Evolutionary conservation across 2,329 filamentous ascomycete genomes (phyloP), one percentile per base, ranked within the genome.

Genomic region (Hansfordia pulvinata): DNA sequence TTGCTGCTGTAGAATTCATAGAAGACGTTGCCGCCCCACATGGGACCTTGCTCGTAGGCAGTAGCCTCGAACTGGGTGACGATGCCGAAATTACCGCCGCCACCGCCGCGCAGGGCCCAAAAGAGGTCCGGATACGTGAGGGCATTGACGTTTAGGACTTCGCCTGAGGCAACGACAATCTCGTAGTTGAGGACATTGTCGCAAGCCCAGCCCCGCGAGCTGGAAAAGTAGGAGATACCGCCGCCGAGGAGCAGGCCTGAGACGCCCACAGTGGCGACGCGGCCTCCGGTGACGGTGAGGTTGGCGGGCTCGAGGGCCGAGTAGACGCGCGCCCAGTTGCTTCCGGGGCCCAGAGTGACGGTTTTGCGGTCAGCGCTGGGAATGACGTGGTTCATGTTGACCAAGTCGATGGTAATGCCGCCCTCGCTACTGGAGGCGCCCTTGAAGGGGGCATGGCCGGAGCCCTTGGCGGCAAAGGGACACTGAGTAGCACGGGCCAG

Each of bases 31-130:
- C 13, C 23, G n/a, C 23, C 23, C 23, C 23, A 24, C 6, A 24
- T 14, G 25, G 17, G 16, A n/a, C 17, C 25, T n/a, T 19, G 25
- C 32, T 20, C 30, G 28, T 38, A 38, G 35, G 53, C 46, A 23
- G 45, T 33, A 27, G 57, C 35, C 16, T 50, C 44, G 31, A 53
- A 52, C 4, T 38, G 37, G 9, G 56, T 52, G 3, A 53, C 48
- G 27, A 56, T 49, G 19, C 58, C 60, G 28, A 61, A 61, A 34
- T 65, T 66, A 39, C 46, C 55, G 16, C 50, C 43, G 8, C 62
- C 62, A 4, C 62, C 63, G 9, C 65, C 66, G 26, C 59, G 56
- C 5, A 69, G 48, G 1, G 61, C 62, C 30, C 47, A 50, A 38
- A 52, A 68, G 3, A 70, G 47, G 30, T 68, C 62, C 0, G 47